Evolutionary conservation across 306 rosid species (phyloP), one percentile per base, ranked within the genome.

Genomic region (Castanea crenata): DNA sequence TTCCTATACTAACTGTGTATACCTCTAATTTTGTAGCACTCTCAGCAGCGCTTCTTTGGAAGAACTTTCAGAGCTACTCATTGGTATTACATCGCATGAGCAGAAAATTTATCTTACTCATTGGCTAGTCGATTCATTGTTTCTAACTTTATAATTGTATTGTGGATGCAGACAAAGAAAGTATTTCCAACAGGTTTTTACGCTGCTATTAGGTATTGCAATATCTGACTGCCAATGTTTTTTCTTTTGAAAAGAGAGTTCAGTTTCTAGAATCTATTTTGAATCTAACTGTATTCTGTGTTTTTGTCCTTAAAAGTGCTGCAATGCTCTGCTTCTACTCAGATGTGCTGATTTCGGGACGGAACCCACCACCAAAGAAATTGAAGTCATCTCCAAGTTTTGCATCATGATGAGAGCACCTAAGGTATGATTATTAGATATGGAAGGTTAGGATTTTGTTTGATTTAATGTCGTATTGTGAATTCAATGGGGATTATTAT

Each of bases 341-440:
- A 1, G 91, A 92, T 55, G 97, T 92, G 76, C 56, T 94, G 74
- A 74, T 87, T 41, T 78, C 92, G 0, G 97, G 99, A 76, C 97
- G 99, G 77, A 94, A 92, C 78, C 99, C 99, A 16, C 97, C 99
- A 49, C 95, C 99, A 19, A 94, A 92, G 91, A 94, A 94, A 73
- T 83, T 84, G 88, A 92, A 90, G 89, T 44, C 93, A 54, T 83
- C 92, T 74, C 85, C 88, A 62, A 87, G 79, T 83, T 76, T 49
- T 46, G 88, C 91, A 21, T 79, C 79, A 15, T 88, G 85, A 88
- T 83, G 75, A 76, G 85, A 78, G 76, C 11, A 34, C 73, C 27
- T 27, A n/a, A 71, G 74, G 71, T 77, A 62, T 44, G 76, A 62
- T 73, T 69, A 62, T 73, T 69, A 64, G 82, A 56, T 79, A 23